Evolutionary conservation across 495 filamentous ascomycete species (phyloP), one percentile per base, ranked within the genome.

Genomic region (Trichocladium antarcticum): DNA sequence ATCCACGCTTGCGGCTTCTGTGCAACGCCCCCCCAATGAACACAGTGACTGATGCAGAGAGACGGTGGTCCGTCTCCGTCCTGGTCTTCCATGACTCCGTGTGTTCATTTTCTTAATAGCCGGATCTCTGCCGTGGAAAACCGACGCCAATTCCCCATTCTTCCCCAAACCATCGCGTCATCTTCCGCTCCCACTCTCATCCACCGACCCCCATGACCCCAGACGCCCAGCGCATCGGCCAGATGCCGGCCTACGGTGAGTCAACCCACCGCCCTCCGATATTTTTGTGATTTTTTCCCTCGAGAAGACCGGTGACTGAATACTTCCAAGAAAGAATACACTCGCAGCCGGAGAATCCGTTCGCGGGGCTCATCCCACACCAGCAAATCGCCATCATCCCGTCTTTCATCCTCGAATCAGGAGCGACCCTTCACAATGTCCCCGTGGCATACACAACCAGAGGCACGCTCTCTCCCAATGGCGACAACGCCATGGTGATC

Each of bases 401-500:
- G 0, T 82, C 76, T 12, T 95, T 95, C 68, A 90, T 84, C 16
- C 84, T 98, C 53, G 92, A 98, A 65, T 96, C 89, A 12, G 92
- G 92, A 16, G 88, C 83, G 24, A 84, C 78, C 1, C 75, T 98
- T 24, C 69, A 74, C 57, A 89, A 97, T 79, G 86, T 95, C 11
- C 90, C 89, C 2, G 77, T 98, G 45, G 92, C 92, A 21, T 98
- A 94, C 73, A 96, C 86, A 51, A 87, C 84, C 0, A 76, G 83
- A 39, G 92, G 92, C 52, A 72, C 73, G 42, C 75, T 98, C 19
- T 83, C 85, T 0, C 74, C 84, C 19, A 68, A 78, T 27, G 71
- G 77, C 36, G 85, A 95, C 71, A 98, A 98, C 79, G 87, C 76
- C 46, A 81, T 98, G 81, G 83, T 98, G 43, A 94, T 98, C 56